These are phyloP conservation scores for Paspalum notatum DNA, from an alignment of 176 grass and related monocot genomes.

Conservation along the genomic window DNA sequence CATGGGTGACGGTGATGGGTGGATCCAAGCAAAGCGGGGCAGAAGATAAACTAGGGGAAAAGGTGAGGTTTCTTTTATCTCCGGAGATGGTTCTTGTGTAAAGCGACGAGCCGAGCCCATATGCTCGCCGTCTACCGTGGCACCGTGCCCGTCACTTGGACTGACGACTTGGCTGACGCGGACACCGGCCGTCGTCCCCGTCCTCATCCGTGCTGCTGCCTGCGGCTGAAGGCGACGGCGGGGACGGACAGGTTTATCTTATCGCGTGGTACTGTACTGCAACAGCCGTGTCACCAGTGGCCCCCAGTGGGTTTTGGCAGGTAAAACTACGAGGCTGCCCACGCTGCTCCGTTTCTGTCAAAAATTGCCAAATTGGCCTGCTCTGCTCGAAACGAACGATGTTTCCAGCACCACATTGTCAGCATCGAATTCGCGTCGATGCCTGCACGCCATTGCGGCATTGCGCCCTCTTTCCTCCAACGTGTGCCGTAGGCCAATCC, in stretches of 20 bases:
- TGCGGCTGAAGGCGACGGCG: neutral
- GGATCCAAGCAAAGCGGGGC: neutral
- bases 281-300: neutral
- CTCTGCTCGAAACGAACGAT: neutral
- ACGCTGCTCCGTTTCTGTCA: too few species aligned
- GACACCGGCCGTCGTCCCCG: neutral
- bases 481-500: neutral
- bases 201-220: neutral
- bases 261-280: neutral
- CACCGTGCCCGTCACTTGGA: neutral
- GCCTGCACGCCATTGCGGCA: neutral
- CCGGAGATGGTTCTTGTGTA: neutral
- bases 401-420: neutral
- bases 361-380: too few species aligned
- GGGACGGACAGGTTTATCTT: neutral
- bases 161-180: neutral
- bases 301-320: too few species aligned
- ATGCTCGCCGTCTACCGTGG: neutral
- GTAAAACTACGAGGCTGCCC: too few species aligned
- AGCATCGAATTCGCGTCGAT: neutral
- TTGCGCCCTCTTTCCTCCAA: neutral
- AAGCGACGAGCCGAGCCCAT: slow-evolving; percentile 16
- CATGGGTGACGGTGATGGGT: neutral
- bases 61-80: neutral
- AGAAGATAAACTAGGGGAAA: neutral